Evolutionary conservation across 495 filamentous ascomycete species (phyloP), one percentile per base, ranked within the genome.

Genomic region (Lepraria neglecta): DNA sequence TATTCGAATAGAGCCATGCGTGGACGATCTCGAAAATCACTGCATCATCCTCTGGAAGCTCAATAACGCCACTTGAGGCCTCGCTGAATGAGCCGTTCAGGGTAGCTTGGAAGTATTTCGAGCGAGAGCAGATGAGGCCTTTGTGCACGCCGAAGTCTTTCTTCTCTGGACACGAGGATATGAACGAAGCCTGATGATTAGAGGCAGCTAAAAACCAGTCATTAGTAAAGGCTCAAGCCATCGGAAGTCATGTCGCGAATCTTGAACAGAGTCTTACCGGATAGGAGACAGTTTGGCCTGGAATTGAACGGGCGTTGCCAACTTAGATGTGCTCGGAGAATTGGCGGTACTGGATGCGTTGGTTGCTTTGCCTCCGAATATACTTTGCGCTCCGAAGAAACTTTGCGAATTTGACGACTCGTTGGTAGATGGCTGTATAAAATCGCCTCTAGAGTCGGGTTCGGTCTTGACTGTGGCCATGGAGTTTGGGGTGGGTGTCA

Each of bases 41-140:
- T 3, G 70, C 69, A 53, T 71, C 66, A 50, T 74, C 74, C 53
- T 77, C 73, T n/a, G 67, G 60, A 38, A 77, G 58, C n/a, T 33
- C 24, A 15, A 53, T 30, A 15, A 11, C 15, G 5, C 31, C 24
- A 3, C 43, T 27, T 56, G 48, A n/a, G n/a, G 58, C 48, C 42
- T 67, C 50, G 17, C 28, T 45, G 27, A 65, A 63, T 0, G 30
- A 38, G 24, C 62, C 44, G n/a, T 38, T 58, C 12, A 65, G 53
- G 24, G 60, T 57, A 11, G 30, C 30, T 35, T 52, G 35, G 45
- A 65, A 67, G 52, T 63, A 67, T n/a, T 2, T 21, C 4, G 45
- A 67, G 30, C 48, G n/a, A 10, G 31, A 15, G 60, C 62, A 61
- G 14, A 65, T 33, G 19, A 60, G 31, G 3, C 19, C 19, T n/a